Evolutionary conservation across 2,329 filamentous ascomycete genomes (phyloP), one percentile per base, ranked within the genome.

Genomic region (Kalaharituber pfeilii): DNA sequence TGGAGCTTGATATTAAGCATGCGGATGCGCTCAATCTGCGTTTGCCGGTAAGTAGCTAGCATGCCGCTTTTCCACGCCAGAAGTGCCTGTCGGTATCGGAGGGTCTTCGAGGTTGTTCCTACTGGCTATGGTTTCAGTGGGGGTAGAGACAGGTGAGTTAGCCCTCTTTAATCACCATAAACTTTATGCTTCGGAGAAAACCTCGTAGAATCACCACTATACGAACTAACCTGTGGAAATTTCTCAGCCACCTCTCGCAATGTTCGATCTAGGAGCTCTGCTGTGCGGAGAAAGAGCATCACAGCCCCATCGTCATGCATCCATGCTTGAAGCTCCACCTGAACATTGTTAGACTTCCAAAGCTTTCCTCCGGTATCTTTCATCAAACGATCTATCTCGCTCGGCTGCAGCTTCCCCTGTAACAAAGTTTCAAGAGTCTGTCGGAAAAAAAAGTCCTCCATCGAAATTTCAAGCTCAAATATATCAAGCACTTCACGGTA

Each of bases 281-380:
- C 50, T 66, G 66, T 9, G 53, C 50, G 49, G 59, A 66, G 63
- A 1, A 62, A 62, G 2, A 36, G 30, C n/a, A 3, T 36, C 30
- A 36, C 2, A 9, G 11, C 30, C 11, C n/a, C 30, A 9, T n/a
- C 1, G 11, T n/a, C 11, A 9, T n/a, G 1, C n/a, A 36, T 36
- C 30, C 30, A 36, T 36, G 11, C n/a, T 36, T 36, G 11, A 36
- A 36, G 30, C n/a, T 9, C 11, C 11, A n/a, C 30, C 2, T 36
- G 30, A 11, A 36, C 30, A 11, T 3, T 3, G n/a, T 2, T 9
- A 36, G 30, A 1, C n/a, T 36, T 36, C 30, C 30, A 36, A 11
- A 3, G 30, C 30, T 36, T n/a, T 36, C 30, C 30, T 11, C 30
- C 30, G 30, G 30, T 9, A 9, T 36, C 30, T 9, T n/a, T 36